Evolutionary conservation across 2,329 filamentous ascomycete genomes (phyloP).

Genomic region (Dichotomopilus funicola): DNA sequence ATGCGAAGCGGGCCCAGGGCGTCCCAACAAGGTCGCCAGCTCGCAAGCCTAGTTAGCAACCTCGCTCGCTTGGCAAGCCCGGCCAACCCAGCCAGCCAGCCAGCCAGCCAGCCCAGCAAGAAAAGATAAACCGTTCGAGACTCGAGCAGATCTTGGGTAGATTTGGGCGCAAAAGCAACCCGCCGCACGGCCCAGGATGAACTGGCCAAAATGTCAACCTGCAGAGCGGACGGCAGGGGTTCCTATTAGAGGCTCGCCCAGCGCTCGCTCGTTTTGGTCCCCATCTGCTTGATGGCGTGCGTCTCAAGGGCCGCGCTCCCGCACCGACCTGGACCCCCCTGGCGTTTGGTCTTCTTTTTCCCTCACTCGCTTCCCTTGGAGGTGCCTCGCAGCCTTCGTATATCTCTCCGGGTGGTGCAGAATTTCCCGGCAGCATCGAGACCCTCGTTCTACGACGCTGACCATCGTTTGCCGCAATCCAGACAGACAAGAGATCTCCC

Average conservation of each 20-base stretch:
- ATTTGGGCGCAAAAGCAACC: conserved; percentile 19
- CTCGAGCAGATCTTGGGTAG: conserved; percentile 17
- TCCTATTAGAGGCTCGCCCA: conserved; percentile 9
- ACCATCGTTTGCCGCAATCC: background rate
- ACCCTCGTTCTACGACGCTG: conserved; percentile 3
- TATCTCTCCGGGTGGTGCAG: conserved; percentile 6
- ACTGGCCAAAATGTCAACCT: conserved; percentile 14
- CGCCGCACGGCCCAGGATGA: conserved; percentile 15
- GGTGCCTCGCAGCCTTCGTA: background rate
- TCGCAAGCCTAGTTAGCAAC: conserved; percentile 1
- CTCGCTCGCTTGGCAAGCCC: no score
- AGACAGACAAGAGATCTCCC: no score
- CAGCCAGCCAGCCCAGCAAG: no score
- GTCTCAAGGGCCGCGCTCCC: conserved; percentile 15
- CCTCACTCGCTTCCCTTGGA: conserved; percentile 5
- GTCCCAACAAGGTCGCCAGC: conserved; percentile 6
- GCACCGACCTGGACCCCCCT: conserved; percentile 4
- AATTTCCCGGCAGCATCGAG: background rate
- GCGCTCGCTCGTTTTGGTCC: background rate
- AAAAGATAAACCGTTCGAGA: no score
- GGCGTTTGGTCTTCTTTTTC: background rate
- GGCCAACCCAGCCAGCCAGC: no score
- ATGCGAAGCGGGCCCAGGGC: conserved; percentile 1
- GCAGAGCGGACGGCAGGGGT: conserved; percentile 9
- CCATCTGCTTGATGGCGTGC: conserved; percentile 3